A percentile compares a stretch with the other conserved stretches of the same genome.
Conservation (phyloP, 257 asterid species). For the Coffea canephora region DNA sequence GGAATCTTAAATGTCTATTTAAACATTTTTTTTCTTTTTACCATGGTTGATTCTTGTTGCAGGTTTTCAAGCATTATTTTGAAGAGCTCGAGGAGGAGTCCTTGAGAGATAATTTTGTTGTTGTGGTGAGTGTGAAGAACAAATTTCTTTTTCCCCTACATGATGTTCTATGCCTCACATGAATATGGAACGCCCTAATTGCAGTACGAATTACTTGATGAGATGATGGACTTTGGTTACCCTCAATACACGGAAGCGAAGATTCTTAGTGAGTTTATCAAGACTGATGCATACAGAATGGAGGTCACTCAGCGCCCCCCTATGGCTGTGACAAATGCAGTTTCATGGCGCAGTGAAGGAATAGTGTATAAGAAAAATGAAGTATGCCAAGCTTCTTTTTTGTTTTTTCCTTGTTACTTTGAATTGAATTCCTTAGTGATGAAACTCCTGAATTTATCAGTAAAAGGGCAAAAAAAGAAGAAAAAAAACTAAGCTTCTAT, state of each 20-base stretch:
- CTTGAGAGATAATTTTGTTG: conserved; percentile 95
- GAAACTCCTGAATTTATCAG: not conserved
- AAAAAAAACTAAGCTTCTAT: not conserved
- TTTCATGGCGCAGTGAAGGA: conserved; percentile 99
- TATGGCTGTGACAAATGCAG: conserved; percentile 99
- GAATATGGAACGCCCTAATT: conserved; percentile 11
- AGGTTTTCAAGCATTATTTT: conserved; percentile 98
- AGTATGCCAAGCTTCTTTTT: conserved; percentile 40
- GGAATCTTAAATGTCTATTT: conserved; percentile 8
- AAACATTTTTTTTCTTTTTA: not conserved
- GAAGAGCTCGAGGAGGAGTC: conserved; percentile 99
- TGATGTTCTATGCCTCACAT: conserved; percentile 2
- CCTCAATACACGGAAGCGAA: conserved; percentile 99
- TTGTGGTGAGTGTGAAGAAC: conserved; percentile 63
- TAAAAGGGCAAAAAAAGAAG: conserved; percentile 4
- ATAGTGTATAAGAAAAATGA: conserved; percentile 93
- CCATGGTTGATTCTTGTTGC: conserved; percentile 40
- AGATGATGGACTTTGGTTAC: conserved; percentile 99
- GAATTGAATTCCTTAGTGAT: not conserved
- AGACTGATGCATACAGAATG: conserved; percentile 99
- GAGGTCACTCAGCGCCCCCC: conserved; percentile 99
- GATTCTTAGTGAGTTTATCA: conserved; percentile 96
- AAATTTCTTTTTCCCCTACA: not conserved
- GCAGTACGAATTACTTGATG: conserved; percentile 96
- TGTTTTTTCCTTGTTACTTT: not conserved